Base-by-base conservation (phyloP, 2,329 filamentous ascomycete genomes). In the Chrysoporthe cubensis region DNA sequence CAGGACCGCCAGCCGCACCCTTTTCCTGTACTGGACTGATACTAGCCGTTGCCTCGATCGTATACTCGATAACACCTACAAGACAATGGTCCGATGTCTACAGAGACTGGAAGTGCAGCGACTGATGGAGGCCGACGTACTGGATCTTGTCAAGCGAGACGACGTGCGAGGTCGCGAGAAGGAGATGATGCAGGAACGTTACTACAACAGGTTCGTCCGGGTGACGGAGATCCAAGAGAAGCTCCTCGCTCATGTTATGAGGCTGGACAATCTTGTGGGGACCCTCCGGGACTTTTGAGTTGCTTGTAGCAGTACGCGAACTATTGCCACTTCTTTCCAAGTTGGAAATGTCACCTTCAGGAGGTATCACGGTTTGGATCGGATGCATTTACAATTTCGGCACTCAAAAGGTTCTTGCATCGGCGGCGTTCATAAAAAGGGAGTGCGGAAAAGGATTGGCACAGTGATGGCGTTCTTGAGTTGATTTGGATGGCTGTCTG, bases 21-120 rank as follows among this genome's bases (percentile, higher is more conserved):
- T 97, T 34, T 98, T 94, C 77, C 87, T 98, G 66, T 97, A 94
- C 90, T 97, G 89, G 82, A 97, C 93, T 78, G 94, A 98, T 76
- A 83, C 87, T 13, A 88, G 93, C 58, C 87, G 91, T 59, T 90
- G 91, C 7, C 83, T 90, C 61, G 84, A 86, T 26, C 87, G 91
- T 69, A 81, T 97, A 1, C 80, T 97, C 13, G 91, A 97, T 71
- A 90, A 93, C 69, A 88, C 91, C 0, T 98, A 97, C 82, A 97
- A 97, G 78, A 87, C 90, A 40, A 97, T 98, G 92, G 86, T 93
- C 18, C 88, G 94, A 66, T 91, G 91, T 71, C 78, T 97, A 61
- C 92, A 97, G 77, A 90, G 94, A 34, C 85, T 96, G 34, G 87
- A 89, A 46, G 88, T 92, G 40, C 93, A 97, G 78, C 87, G 91